Evolutionary conservation across 2,329 filamentous ascomycete species (phyloP), one percentile per base, ranked within the genome.

Genomic region (Elsinoe arachidis): DNA sequence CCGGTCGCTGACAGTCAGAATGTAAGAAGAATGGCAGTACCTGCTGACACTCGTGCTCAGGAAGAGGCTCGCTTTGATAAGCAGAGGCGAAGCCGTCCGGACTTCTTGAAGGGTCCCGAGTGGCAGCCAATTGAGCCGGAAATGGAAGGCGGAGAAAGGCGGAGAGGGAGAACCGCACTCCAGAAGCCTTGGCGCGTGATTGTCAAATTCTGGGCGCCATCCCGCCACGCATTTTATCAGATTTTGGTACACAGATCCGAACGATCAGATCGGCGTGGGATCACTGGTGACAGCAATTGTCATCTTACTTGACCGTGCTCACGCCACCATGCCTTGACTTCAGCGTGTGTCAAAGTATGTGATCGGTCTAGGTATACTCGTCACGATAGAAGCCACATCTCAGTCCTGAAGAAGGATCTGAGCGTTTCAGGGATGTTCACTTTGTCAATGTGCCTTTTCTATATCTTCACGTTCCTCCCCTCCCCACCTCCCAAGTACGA

Each of bases 401-500:
- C 23, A 26, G 23, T 26, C 23, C 6, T 26, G 23, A 26, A 26
- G 23, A 6, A 3, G 23, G 23, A 3, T 6, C 6, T 26, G 23
- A 26, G 6, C 3, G 6, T 26, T 26, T 26, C 23, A 6, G 6
- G 23, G 23, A 26, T 26, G 6, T 26, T 26, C 23, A 26, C 23
- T 26, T 26, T 26, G 3, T 26, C 23, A 26, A 26, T 6, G 23
- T 3, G 23, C 23, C 23, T 26, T 6, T 26, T 39, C 35, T 54
- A 54, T 19, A 56, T 56, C 54, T 56, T 56, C 15, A 56, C 43
- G 26, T 55, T 58, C 55, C 47, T 51, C 14, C 56, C 39, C 21
- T 17, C 55, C 34, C 56, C 62, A 14, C 38, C 47, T 33, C 68
- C 67, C 33, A 61, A 57, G 60, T 74, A 75, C 12, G 64, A 62